Evolutionary conservation across 2,329 filamentous ascomycete genomes (phyloP).

Genomic region (Colletotrichum tanaceti): DNA sequence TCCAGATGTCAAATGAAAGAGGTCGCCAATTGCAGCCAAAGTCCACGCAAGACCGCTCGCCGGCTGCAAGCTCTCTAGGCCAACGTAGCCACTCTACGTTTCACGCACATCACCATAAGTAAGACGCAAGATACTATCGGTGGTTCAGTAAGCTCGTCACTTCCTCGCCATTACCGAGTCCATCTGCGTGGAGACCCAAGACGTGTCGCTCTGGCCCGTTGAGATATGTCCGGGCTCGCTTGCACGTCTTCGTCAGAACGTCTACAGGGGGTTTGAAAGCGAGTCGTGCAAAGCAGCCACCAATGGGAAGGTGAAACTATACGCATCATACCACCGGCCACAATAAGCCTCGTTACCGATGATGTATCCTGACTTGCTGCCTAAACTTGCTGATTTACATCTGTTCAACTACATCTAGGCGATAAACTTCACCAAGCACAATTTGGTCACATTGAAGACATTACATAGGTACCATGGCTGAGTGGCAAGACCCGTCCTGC

Average conservation of each 20-base stretch:
- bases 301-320: not conserved
- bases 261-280: not conserved
- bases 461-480: not conserved
- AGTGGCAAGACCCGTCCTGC: constrained; percentile 26
- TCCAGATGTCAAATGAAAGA: no score
- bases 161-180: no score
- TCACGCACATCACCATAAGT: no score
- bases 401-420: not conserved
- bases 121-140: no score
- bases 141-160: no score
- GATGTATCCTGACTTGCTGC: not conserved
- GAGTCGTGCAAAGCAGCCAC: not conserved
- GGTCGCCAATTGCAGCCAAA: no score
- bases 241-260: not conserved
- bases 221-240: no score
- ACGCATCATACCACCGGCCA: not conserved
- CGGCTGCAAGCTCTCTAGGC: no score
- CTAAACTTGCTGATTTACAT: not conserved
- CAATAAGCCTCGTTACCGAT: not conserved
- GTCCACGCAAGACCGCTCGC: no score
- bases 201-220: no score
- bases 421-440: not conserved
- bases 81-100: no score
- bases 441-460: not conserved
- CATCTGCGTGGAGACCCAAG: no score